Conservation (phyloP, 106 monocot genomes). For the Acorus gramineus region DNA sequence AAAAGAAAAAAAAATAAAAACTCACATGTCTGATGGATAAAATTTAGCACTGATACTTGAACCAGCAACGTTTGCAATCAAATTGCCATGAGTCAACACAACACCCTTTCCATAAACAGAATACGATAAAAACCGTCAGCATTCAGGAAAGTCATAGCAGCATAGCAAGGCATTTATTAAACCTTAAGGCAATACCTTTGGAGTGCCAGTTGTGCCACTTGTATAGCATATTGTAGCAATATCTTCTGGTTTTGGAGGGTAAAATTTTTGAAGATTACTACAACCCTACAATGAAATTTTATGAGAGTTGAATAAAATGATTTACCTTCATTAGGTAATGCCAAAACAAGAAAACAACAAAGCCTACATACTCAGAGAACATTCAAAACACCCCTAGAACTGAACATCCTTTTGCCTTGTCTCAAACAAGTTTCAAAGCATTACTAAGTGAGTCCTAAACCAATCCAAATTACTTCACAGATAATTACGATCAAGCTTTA, state of each 20-base stretch:
- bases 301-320: neutral
- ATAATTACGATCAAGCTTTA: no score
- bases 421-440: no score
- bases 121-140: neutral
- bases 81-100: constrained; percentile 68
- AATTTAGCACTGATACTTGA: constrained; percentile 27
- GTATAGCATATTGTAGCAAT: constrained; percentile 96
- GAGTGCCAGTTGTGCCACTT: constrained; percentile 97
- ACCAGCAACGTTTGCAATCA: constrained; percentile 87
- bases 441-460: no score
- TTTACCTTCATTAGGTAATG: no score
- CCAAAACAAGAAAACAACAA: neutral
- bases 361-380: neutral
- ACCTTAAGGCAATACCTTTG: constrained; percentile 52
- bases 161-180: neutral
- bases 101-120: constrained; percentile 47
- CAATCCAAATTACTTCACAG: no score
- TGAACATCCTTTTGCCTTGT: no score
- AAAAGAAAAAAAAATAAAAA: constrained; percentile 9
- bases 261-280: constrained; percentile 58
- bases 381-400: no score
- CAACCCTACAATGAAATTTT: constrained; percentile 35
- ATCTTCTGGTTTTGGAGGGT: constrained; percentile 83
- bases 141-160: neutral
- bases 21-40: constrained; percentile 77